Conservation (phyloP, 2,329 filamentous ascomycete species). For the Aspergillus sergii region DNA sequence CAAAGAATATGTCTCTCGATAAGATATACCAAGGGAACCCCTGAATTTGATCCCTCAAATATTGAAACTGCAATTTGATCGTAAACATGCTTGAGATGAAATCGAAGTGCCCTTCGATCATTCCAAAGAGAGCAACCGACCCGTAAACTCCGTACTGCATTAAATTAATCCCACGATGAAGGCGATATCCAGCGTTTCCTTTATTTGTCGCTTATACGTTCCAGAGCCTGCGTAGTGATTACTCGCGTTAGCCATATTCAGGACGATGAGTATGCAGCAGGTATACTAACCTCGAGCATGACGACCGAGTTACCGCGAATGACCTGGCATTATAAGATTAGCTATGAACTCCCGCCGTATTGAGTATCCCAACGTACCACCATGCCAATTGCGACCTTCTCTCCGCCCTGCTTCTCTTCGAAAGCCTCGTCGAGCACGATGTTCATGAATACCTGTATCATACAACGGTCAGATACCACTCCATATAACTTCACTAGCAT, state of each 20-base stretch:
- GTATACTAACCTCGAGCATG: constrained; percentile 75
- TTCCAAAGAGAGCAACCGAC: constrained; percentile 37
- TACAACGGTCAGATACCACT: constrained; percentile 11
- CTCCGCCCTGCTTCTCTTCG: constrained; percentile 88
- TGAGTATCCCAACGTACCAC: constrained; percentile 62
- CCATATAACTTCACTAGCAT: not conserved
- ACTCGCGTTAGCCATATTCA: constrained; percentile 7
- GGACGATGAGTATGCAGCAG: not conserved
- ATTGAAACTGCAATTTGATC: constrained; percentile 13
- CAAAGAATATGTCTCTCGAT: constrained; percentile 7
- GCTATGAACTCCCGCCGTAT: not conserved
- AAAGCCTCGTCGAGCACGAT: constrained; percentile 96
- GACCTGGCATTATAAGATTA: constrained; percentile 58
- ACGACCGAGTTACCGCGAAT: constrained; percentile 98
- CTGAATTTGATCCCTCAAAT: constrained; percentile 1
- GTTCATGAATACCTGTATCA: constrained; percentile 85
- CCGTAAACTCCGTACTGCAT: constrained; percentile 41
- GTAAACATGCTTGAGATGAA: constrained; percentile 19
- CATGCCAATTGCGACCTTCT: constrained; percentile 90
- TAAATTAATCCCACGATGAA: constrained; percentile 27
- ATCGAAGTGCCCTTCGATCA: constrained; percentile 32
- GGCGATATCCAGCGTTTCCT: constrained; percentile 22
- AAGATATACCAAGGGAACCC: constrained; percentile 5
- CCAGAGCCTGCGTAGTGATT: constrained; percentile 35
- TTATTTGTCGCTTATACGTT: constrained; percentile 49